phyloP scores from a whole-genome alignment of 805 yeast species.

The Candida nemodendra region DNA sequence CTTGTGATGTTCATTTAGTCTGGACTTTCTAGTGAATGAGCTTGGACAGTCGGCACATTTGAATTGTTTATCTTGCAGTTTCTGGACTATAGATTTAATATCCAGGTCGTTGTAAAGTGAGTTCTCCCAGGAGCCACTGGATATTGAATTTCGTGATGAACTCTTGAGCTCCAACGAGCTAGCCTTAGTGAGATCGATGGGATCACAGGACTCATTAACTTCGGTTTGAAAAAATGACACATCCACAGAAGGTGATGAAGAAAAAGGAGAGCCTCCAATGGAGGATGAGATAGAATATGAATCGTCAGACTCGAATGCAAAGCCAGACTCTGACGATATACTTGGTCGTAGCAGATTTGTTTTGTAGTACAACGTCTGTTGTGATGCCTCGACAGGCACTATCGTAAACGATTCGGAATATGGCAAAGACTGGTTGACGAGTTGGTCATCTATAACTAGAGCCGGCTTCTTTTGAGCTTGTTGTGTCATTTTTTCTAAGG shows the following conservation, averaged over 20 bases:
- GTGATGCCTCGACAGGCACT: no score
- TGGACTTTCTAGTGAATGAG: slow-evolving; percentile 28
- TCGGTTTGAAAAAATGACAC: not conserved
- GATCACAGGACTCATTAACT: not conserved
- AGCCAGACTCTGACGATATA: no score
- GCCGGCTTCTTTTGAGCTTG: no score
- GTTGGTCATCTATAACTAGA: no score
- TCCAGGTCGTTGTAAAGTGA: not conserved
- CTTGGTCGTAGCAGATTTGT: no score
- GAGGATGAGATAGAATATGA: not conserved
- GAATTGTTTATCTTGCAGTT: slow-evolving; percentile 13
- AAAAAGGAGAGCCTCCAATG: not conserved
- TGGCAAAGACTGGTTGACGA: no score
- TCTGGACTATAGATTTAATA: not conserved
- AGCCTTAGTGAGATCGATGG: not conserved
- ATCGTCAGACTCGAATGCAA: not conserved
- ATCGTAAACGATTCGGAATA: no score
- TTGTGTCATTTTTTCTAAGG: no score
- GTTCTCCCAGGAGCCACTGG: not conserved
- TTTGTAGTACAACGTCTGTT: no score
- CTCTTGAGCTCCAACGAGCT: not conserved
- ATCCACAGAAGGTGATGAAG: not conserved
- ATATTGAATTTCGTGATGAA: not conserved
- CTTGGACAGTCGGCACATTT: slow-evolving; percentile 22
- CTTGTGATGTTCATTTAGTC: slow-evolving; percentile 26